phyloP scores from a whole-genome alignment of 2,329 filamentous ascomycete species.

The Madurella mycetomatis region DNA sequence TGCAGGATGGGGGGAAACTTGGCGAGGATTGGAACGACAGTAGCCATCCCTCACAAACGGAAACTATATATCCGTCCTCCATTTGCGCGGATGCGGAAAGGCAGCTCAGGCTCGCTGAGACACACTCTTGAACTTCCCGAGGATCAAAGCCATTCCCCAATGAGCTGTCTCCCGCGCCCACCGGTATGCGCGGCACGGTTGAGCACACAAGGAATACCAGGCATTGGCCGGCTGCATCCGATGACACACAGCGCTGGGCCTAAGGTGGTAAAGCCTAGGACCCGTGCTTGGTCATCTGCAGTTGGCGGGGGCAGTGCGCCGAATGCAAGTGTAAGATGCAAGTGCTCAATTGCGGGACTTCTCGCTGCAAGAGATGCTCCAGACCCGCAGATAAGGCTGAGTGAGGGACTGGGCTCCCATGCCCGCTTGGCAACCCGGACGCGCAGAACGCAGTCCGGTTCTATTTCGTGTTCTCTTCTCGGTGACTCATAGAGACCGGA shows the following conservation, averaged over 20 bases:
- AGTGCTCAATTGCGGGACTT: constrained; percentile 26
- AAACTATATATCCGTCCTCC: constrained; percentile 14
- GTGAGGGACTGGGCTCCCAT: constrained; percentile 8
- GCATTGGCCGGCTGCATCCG: constrained; percentile 19
- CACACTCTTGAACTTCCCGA: constrained; percentile 16
- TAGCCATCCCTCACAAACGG: not conserved
- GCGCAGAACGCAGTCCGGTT: not conserved
- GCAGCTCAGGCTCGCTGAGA: constrained; percentile 7
- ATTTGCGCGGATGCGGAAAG: constrained; percentile 28
- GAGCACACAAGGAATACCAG: constrained; percentile 13
- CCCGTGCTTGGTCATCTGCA: constrained; percentile 13
- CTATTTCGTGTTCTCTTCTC: not conserved
- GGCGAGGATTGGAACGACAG: not conserved
- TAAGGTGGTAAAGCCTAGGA: constrained; percentile 14
- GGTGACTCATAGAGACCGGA: not conserved
- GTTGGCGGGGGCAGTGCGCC: constrained; percentile 12
- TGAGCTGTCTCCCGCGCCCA: constrained; percentile 11
- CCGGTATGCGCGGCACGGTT: constrained; percentile 13
- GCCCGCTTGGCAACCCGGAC: constrained; percentile 3
- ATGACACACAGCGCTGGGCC: constrained; percentile 23
- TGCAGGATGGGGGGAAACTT: not conserved
- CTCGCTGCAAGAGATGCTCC: not conserved
- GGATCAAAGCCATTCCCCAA: constrained; percentile 23
- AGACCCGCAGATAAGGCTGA: constrained; percentile 19
- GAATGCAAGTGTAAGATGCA: constrained; percentile 11